phyloP scores from a whole-genome alignment of 1,284 basidiomycete species.

The Trichosporon asahii region DNA sequence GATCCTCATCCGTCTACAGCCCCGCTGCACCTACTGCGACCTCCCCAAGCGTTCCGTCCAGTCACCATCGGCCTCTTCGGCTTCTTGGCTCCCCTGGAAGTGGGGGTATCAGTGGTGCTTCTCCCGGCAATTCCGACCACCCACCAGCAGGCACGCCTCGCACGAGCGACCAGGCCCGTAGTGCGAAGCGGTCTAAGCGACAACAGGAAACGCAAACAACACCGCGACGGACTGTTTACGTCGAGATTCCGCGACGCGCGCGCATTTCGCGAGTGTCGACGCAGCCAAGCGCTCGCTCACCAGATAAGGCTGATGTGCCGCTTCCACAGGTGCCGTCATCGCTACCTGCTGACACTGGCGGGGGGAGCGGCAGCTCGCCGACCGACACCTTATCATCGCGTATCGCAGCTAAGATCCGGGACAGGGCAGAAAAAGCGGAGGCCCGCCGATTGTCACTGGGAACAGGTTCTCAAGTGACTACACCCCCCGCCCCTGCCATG shows the following conservation, averaged over 20 bases:
- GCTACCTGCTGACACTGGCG: background rate
- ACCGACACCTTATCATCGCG: background rate
- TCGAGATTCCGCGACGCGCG: background rate
- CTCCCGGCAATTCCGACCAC: background rate
- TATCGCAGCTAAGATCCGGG: slow-evolving; percentile 3
- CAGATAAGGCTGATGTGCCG: background rate
- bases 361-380: background rate
- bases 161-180: background rate
- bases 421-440: slow-evolving; percentile 5
- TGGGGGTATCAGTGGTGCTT: background rate
- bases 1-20: background rate
- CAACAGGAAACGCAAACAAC: background rate
- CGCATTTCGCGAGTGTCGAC: background rate
- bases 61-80: background rate
- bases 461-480: background rate
- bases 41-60: background rate
- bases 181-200: background rate
- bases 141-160: background rate
- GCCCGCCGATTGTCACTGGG: background rate
- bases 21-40: background rate
- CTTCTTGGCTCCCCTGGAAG: background rate
- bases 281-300: background rate
- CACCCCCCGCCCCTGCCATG: background rate
- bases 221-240: background rate
- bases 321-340: background rate